A percentile compares a stretch with the other conserved stretches of the same genome.
phyloP scores from a whole-genome alignment of 192 early-diverging fungal genomes.

The Diversispora eburnea region DNA sequence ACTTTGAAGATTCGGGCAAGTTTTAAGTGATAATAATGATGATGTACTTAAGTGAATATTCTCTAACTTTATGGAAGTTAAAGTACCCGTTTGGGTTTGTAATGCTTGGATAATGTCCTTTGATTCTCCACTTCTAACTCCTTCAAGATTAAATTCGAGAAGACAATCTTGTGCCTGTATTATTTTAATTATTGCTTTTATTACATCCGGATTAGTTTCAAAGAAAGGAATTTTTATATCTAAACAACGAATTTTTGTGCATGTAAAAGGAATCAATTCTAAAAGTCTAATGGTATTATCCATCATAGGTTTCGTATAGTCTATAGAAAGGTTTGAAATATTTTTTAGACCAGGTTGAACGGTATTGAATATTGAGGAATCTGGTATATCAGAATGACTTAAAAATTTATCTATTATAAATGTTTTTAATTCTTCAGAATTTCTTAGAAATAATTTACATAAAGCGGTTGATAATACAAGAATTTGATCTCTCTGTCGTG shows the following conservation, averaged over 20 bases:
- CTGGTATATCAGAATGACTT: background rate
- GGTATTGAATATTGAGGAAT: background rate
- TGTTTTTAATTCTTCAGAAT: background rate
- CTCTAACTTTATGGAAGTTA: background rate
- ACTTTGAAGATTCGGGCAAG: background rate
- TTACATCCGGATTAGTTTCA: background rate
- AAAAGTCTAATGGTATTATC: background rate
- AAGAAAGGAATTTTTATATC: constrained; percentile 3
- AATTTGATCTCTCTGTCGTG: background rate
- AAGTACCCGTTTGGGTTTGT: background rate
- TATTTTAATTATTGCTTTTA: background rate
- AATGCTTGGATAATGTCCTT: background rate
- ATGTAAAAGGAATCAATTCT: background rate
- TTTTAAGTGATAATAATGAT: background rate
- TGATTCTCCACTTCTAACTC: background rate
- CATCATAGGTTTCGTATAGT: background rate
- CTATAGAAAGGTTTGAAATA: background rate
- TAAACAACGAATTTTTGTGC: background rate
- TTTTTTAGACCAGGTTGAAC: background rate
- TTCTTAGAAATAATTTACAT: constrained; percentile 8
- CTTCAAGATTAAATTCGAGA: background rate
- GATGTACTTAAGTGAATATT: background rate
- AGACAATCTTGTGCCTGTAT: background rate
- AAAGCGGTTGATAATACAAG: background rate
- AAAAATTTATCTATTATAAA: constrained; percentile 13